Conservation (phyloP, 2,329 filamentous ascomycete species). For the Cladosporium cucumerinum region DNA sequence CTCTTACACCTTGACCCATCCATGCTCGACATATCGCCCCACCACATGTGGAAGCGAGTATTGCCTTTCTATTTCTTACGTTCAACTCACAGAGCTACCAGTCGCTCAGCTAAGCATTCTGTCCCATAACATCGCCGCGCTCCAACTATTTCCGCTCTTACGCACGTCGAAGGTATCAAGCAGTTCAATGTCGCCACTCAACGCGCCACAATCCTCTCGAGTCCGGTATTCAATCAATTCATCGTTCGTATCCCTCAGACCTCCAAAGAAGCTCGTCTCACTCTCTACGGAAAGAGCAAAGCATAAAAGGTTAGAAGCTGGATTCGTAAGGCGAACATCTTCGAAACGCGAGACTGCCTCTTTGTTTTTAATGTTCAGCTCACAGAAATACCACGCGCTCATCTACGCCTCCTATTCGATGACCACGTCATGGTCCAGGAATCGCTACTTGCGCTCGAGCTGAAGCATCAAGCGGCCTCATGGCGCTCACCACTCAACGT, state of each 20-base stretch:
- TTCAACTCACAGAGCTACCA: background rate
- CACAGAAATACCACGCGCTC: too few relatives aligned
- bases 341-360: background rate
- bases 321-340: background rate
- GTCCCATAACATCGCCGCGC: background rate
- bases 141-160: background rate
- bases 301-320: too few relatives aligned
- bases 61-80: background rate
- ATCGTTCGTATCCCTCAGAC: background rate
- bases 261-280: background rate
- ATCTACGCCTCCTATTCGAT: too few relatives aligned
- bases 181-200: background rate
- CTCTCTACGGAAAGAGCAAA: too few relatives aligned
- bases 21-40: background rate
- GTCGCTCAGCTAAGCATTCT: background rate
- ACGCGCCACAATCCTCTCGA: background rate
- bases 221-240: background rate
- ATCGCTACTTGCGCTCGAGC: too few relatives aligned
- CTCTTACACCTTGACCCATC: background rate
- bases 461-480: too few relatives aligned
- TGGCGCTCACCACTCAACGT: too few relatives aligned
- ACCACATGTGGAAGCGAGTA: background rate
- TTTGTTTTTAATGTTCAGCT: too few relatives aligned
- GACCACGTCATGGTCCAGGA: too few relatives aligned
- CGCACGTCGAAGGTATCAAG: background rate